Conservation (phyloP, 1,284 basidiomycete species). For the Ceratobasidium sp. region DNA sequence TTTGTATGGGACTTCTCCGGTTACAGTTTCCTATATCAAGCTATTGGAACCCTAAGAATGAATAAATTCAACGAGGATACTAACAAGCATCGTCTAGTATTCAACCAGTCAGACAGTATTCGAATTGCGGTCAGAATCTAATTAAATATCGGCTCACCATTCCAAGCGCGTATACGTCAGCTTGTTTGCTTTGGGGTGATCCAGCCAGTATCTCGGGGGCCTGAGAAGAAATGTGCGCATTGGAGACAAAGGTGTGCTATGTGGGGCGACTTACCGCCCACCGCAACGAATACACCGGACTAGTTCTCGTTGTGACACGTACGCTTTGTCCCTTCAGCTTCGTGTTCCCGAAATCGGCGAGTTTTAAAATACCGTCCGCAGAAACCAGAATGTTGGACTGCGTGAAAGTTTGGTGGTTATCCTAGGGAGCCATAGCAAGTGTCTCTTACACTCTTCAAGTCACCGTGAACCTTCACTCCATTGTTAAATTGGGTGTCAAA, state of each 20-base stretch:
- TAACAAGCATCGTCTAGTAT: neutral
- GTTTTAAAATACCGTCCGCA: neutral
- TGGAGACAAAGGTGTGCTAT: neutral
- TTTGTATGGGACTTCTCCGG: neutral
- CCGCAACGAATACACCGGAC: neutral
- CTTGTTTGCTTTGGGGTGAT: neutral
- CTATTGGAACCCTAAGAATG: neutral
- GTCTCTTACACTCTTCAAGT: neutral
- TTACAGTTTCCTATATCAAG: neutral
- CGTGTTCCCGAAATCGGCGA: neutral
- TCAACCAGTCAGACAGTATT: no score
- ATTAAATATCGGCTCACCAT: neutral
- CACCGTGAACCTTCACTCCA: neutral
- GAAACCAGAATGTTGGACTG: neutral
- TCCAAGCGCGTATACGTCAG: neutral
- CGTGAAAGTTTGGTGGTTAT: neutral
- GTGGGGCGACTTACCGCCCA: neutral
- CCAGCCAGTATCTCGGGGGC: neutral
- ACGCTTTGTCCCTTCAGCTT: neutral
- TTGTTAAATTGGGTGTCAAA: neutral
- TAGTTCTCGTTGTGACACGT: neutral
- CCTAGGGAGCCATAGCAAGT: neutral
- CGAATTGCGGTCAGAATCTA: neutral
- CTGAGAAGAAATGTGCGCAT: neutral
- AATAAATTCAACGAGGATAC: neutral